Base-by-base conservation (phyloP, 441 rosid genomes). In the Bocquillonia castaneifolia region DNA sequence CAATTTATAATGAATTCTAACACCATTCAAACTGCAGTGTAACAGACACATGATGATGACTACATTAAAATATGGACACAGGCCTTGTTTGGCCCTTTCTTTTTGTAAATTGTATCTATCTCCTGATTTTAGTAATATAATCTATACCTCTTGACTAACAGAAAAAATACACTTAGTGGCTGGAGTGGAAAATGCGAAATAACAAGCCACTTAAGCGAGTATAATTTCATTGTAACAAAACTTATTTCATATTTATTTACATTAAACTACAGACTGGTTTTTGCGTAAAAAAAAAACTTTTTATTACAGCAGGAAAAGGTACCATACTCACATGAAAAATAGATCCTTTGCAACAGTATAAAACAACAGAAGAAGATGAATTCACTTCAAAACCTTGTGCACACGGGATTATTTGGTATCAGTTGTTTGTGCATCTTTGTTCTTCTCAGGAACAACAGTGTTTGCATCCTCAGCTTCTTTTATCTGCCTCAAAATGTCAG, bases 401-500 rank as follows among this genome's bases (percentile, higher is more conserved):
- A 48, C 10, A 25, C 1, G n/a, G 39, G 25, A n/a, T 20, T 53
- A 53, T 37, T 28, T 66, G 51, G 59, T 61, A 29, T 42, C 60
- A 59, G 70, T 26, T 15, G 42, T 40, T 56, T 54, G 64, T 5
- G 42, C 29, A 1, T 61, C 70, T 26, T 53, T 66, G 28, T 48
- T 67, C 61, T 71, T 74, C 61, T 61, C 61, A 23, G 74, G 20
- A 56, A 3, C 75, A 48, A 22, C 68, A 23, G 25, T 3, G 23
- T 23, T 55, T 56, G 72, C 64, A 32, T 47, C 63, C 81, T 80
- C 89, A 40, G 85, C 84, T 68, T 79, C 87, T 78, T 78, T 78
- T 70, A 92, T 83, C 78, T 83, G 87, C 79, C 79, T 82, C 84
- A 76, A 39, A 36, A 88, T 79, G 13, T 75, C 86, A 1, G 72